phyloP scores from a whole-genome alignment of 2,329 filamentous ascomycete species.

The Colletotrichum sidae region DNA sequence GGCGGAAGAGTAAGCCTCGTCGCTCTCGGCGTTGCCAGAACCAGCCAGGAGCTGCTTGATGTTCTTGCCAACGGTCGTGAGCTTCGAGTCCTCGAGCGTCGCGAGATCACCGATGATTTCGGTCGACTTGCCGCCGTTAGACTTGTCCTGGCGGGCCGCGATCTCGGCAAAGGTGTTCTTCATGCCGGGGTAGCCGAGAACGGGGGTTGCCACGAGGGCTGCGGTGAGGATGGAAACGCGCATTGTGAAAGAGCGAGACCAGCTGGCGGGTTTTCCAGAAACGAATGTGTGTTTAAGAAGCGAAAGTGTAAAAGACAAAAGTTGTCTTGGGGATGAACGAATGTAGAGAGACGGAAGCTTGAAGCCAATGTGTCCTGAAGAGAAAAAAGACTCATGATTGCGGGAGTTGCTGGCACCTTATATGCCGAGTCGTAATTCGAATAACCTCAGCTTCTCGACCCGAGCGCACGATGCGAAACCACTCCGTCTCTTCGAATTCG shows the following conservation, averaged over 20 bases:
- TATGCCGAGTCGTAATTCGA: neutral
- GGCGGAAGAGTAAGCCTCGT: constrained; percentile 35
- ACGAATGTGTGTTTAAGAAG: constrained; percentile 5
- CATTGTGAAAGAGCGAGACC: constrained; percentile 26
- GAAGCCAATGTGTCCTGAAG: constrained; percentile 9
- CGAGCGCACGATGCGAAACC: neutral
- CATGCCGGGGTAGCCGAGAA: constrained; percentile 38
- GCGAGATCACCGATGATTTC: constrained; percentile 52
- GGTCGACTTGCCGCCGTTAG: constrained; percentile 22
- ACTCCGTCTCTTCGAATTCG: neutral
- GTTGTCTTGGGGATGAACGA: constrained; percentile 5
- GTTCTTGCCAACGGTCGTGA: constrained; percentile 47
- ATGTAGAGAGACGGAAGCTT: neutral
- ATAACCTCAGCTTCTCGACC: neutral
- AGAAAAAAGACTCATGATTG: neutral
- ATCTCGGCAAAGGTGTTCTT: constrained; percentile 37
- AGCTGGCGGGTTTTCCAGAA: neutral
- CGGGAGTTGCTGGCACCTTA: neutral
- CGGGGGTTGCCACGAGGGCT: constrained; percentile 25
- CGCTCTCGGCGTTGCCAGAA: constrained; percentile 42
- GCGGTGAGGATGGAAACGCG: constrained; percentile 26
- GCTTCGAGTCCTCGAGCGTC: constrained; percentile 43
- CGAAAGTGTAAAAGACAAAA: neutral
- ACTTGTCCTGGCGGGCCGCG: constrained; percentile 9
- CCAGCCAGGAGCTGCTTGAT: constrained; percentile 42